Evolutionary conservation across 2,329 filamentous ascomycete genomes (phyloP).

Genomic region (Neonectria ditissima): DNA sequence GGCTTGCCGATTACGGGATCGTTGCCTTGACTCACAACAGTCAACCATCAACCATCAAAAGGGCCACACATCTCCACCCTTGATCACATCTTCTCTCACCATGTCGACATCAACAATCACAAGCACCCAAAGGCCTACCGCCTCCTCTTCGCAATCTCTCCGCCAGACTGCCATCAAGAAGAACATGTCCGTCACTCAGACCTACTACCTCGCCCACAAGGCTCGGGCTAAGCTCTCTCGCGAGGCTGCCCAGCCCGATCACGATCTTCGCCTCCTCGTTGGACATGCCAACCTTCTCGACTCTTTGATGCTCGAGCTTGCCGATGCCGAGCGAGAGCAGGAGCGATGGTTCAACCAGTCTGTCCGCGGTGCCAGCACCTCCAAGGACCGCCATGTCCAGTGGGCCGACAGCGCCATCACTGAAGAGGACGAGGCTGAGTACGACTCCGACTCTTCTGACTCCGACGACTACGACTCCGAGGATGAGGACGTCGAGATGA

Average conservation of each 20-base stretch:
- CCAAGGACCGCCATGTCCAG: slow-evolving; percentile 80
- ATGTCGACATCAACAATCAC: slow-evolving; percentile 48
- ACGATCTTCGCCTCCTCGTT: slow-evolving; percentile 94
- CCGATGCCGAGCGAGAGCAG: slow-evolving; percentile 94
- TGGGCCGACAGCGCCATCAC: slow-evolving; percentile 84
- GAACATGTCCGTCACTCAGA: slow-evolving; percentile 98
- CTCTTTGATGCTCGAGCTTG: slow-evolving; percentile 89
- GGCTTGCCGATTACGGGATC: slow-evolving; percentile 46
- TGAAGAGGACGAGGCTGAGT: slow-evolving; percentile 79
- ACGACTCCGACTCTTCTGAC: slow-evolving; percentile 72
- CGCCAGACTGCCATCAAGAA: slow-evolving; percentile 66
- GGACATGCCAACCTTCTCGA: slow-evolving; percentile 99
- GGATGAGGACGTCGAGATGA: slow-evolving; percentile 71
- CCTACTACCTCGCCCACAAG: slow-evolving; percentile 98
- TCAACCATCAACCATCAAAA: slow-evolving; percentile 43
- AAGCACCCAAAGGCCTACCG: slow-evolving; percentile 42
- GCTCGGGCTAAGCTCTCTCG: slow-evolving; percentile 94
- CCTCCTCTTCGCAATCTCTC: slow-evolving; percentile 44
- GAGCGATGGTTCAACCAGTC: slow-evolving; percentile 98
- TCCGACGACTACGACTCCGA: slow-evolving; percentile 62
- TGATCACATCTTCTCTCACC: slow-evolving; percentile 30
- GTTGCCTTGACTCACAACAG: slow-evolving; percentile 45
- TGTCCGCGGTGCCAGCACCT: slow-evolving; percentile 76
- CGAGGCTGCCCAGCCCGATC: slow-evolving; percentile 90
- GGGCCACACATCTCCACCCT: slow-evolving; percentile 34